These are phyloP conservation scores for Coniosporium apollinis DNA, from an alignment of 495 filamentous ascomycete species.

Conservation along the genomic window DNA sequence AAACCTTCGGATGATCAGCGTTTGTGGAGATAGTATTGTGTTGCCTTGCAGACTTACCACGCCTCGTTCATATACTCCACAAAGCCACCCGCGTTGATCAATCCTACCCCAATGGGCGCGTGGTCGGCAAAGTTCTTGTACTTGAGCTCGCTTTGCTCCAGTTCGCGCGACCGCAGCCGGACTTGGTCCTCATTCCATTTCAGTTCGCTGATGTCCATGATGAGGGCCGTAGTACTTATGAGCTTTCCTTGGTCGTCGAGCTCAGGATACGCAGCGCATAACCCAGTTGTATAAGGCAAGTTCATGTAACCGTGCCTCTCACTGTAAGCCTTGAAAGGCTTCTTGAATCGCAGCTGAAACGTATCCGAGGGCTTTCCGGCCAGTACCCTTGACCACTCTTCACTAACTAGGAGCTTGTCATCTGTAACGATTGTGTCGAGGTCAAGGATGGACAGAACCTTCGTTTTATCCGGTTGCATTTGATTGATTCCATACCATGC, in stretches of 20 bases:
- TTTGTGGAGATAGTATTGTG: too few species aligned
- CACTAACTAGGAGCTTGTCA: neutral
- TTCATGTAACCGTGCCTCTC: too few species aligned
- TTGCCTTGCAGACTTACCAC: too few species aligned
- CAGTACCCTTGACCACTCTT: neutral
- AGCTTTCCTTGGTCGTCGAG: neutral
- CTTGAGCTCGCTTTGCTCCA: slow-evolving; percentile 1
- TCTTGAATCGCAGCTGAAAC: neutral
- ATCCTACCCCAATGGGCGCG: neutral
- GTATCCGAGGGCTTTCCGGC: neutral
- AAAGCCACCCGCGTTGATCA: neutral
- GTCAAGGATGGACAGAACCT: too few species aligned
- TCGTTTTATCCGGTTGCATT: too few species aligned
- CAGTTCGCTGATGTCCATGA: neutral
- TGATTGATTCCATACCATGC: neutral
- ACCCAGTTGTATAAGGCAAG: neutral
- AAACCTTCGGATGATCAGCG: too few species aligned
- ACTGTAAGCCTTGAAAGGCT: too few species aligned
- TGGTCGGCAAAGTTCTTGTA: neutral
- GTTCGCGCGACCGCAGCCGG: neutral
- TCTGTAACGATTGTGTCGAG: neutral
- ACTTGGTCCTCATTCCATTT: neutral
- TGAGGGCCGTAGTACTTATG: neutral
- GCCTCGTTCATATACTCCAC: neutral
- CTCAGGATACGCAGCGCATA: slow-evolving; percentile 1